Percentiles rank a stretch among this genome's conserved stretches.
phyloP scores from a whole-genome alignment of 805 yeast species.

The Nakazawaea ernobii region DNA sequence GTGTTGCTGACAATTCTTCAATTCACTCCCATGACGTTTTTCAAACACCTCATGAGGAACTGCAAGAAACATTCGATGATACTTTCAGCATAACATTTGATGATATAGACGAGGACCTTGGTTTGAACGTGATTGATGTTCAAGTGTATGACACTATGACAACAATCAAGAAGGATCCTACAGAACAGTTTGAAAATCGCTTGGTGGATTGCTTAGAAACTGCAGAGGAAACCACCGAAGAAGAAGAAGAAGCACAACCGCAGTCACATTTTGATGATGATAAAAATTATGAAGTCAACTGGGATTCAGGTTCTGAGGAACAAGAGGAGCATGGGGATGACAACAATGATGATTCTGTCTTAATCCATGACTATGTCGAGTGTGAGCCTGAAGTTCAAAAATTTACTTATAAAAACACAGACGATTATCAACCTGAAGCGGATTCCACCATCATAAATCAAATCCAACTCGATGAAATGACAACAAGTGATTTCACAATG shows the following conservation, averaged over 20 bases:
- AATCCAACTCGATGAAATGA: constrained; percentile 1
- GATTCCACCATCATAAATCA: constrained; percentile 3
- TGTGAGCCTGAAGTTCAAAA: constrained; percentile 6
- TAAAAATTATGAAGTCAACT: not conserved
- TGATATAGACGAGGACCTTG: not conserved
- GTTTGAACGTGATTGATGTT: not conserved
- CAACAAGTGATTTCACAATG: constrained; percentile 9
- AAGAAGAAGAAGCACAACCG: not conserved
- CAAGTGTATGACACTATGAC: not conserved
- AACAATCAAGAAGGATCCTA: not conserved
- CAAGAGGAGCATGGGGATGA: not conserved
- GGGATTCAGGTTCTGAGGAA: not conserved
- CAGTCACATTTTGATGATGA: not conserved
- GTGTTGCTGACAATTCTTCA: not conserved
- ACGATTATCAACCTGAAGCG: not conserved
- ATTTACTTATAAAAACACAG: constrained; percentile 4
- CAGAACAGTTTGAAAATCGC: not conserved
- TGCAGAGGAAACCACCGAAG: not conserved
- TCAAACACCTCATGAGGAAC: not conserved
- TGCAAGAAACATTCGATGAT: not conserved
- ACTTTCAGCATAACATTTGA: constrained; percentile 6
- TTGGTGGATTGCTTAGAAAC: not conserved
- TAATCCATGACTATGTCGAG: not conserved
- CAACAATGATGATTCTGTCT: not conserved
- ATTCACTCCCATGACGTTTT: not conserved